phyloP scores from a whole-genome alignment of 1,284 basidiomycete genomes.

The Rugosomyces carneus region DNA sequence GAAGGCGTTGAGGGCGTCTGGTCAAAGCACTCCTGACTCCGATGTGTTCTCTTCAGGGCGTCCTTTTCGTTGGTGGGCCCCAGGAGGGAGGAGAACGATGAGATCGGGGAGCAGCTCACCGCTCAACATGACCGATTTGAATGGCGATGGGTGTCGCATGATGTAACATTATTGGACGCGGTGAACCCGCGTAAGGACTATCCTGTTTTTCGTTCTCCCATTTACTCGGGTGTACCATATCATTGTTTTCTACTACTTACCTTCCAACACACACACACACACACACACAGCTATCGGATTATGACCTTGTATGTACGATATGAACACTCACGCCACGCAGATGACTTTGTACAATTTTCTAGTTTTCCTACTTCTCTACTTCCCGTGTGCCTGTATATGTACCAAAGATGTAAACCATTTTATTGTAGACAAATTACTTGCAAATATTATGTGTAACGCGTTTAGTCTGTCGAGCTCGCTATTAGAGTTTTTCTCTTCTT shows the following conservation, averaged over 20 bases:
- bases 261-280: too few relatives aligned
- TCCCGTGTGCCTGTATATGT: background rate
- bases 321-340: slow-evolving; percentile 1
- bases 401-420: background rate
- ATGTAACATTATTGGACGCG: slow-evolving; percentile 26
- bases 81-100: slow-evolving; percentile 27
- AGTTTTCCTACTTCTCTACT: background rate
- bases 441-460: background rate
- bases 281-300: slow-evolving; percentile 2
- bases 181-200: background rate
- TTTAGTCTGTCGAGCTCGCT: background rate
- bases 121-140: slow-evolving; percentile 28
- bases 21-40: slow-evolving; percentile 23
- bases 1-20: slow-evolving; percentile 31
- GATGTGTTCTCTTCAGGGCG: slow-evolving; percentile 14
- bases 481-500: slow-evolving; percentile 18
- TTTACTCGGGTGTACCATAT: slow-evolving; percentile 6
- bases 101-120: slow-evolving; percentile 32
- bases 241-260: slow-evolving; percentile 2
- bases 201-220: slow-evolving; percentile 11
- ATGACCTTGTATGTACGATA: slow-evolving; percentile 1
- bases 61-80: slow-evolving; percentile 36
- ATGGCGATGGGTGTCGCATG: slow-evolving; percentile 34
- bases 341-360: background rate
- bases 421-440: slow-evolving; percentile 1